Evolutionary conservation across 208 protist species (phyloP).

Genomic region (Trypanosoma scelopori): DNA sequence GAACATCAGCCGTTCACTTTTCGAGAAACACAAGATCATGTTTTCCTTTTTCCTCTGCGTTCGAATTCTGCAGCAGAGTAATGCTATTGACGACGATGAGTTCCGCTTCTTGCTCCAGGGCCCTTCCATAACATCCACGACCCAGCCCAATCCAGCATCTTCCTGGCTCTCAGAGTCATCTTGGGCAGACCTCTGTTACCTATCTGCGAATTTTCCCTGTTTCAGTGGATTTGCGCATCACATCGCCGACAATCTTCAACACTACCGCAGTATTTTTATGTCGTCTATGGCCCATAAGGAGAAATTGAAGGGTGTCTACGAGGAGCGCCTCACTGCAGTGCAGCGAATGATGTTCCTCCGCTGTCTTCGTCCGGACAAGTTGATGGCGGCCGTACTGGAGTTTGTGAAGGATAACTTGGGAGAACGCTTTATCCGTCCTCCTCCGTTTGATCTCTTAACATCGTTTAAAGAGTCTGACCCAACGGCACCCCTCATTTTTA

Average conservation of each 20-base stretch:
- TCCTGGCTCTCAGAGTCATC: constrained; percentile 93
- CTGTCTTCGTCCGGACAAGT: constrained; percentile 96
- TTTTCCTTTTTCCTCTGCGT: constrained; percentile 95
- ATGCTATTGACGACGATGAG: constrained; percentile 74
- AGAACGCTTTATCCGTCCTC: constrained; percentile 94
- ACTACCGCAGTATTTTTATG: constrained; percentile 94
- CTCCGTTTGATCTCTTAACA: constrained; percentile 94
- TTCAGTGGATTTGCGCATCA: constrained; percentile 88
- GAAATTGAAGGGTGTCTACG: constrained; percentile 79
- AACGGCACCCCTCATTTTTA: constrained; percentile 96
- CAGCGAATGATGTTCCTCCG: constrained; percentile 96
- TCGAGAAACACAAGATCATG: constrained; percentile 95
- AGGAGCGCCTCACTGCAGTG: constrained; percentile 84
- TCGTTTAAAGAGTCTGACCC: constrained; percentile 95
- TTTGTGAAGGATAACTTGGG: constrained; percentile 93
- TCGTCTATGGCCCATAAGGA: constrained; percentile 81
- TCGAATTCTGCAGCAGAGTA: constrained; percentile 77
- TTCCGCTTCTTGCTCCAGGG: constrained; percentile 93
- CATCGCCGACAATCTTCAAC: constrained; percentile 69
- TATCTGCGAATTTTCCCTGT: constrained; percentile 74
- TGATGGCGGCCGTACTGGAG: constrained; percentile 95
- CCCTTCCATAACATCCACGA: constrained; percentile 72
- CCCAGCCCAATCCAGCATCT: constrained; percentile 75
- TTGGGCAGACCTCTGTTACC: constrained; percentile 93
- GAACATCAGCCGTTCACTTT: constrained; percentile 95